These are phyloP conservation scores for Fomes fomentarius DNA, from an alignment of 1,284 basidiomycete genomes.

Conservation along the genomic window DNA sequence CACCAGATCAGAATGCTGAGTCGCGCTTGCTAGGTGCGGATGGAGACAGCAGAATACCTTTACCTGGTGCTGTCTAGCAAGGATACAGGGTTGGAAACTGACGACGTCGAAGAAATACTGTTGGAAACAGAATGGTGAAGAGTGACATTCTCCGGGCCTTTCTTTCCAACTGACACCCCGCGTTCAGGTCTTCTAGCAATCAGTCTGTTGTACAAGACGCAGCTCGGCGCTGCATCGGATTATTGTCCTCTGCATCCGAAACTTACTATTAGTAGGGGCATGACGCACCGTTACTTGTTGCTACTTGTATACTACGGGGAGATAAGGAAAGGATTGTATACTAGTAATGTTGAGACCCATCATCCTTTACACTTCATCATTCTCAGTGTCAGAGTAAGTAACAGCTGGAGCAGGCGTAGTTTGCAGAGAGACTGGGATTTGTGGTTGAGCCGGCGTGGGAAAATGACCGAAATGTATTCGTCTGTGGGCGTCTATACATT, in stretches of 20 bases:
- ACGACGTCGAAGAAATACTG: conserved; percentile 76
- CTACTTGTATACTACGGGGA: no score
- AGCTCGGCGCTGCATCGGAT: conserved; percentile 25
- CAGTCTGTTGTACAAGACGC: conserved; percentile 19
- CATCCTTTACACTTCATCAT: no score
- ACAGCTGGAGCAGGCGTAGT: no score
- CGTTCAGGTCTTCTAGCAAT: conserved; percentile 30
- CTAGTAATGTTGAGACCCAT: not conserved
- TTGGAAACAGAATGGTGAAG: conserved; percentile 88
- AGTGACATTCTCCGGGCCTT: conserved; percentile 22
- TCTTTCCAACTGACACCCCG: not conserved
- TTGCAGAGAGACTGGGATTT: no score
- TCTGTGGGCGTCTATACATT: conserved; percentile 6
- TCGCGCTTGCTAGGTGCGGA: conserved; percentile 80
- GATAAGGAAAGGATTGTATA: no score
- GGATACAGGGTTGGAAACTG: conserved; percentile 65
- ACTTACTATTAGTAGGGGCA: no score
- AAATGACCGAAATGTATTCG: conserved; percentile 12
- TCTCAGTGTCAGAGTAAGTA: no score
- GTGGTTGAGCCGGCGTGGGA: no score
- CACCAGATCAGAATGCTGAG: no score
- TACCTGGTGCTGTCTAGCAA: conserved; percentile 75
- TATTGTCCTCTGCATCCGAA: conserved; percentile 15
- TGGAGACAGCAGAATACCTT: conserved; percentile 79
- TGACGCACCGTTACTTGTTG: no score